Conservation (phyloP, 2,329 filamentous ascomycete genomes). For the Orbilia javanica region DNA sequence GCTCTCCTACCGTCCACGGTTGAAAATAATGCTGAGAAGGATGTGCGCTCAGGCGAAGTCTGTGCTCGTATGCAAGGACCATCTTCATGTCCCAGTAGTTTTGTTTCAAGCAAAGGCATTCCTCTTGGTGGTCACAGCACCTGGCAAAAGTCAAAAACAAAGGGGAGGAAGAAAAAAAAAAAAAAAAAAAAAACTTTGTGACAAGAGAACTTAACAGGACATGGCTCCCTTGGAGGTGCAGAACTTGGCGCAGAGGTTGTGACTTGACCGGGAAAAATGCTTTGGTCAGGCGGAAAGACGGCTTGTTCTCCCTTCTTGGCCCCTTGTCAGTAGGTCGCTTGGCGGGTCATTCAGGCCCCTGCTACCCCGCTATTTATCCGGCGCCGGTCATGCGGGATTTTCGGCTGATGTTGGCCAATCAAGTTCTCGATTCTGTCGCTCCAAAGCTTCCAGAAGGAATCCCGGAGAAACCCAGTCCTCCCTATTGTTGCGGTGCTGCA, state of each 20-base stretch:
- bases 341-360: slow-evolving; percentile 29
- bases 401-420: slow-evolving; percentile 56
- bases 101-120: slow-evolving; percentile 42
- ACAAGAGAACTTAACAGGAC: slow-evolving; percentile 16
- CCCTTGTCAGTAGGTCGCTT: slow-evolving; percentile 33
- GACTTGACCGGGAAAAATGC: slow-evolving; percentile 38
- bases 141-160: slow-evolving; percentile 52
- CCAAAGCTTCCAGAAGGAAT: slow-evolving; percentile 57
- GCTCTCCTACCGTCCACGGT: slow-evolving; percentile 27
- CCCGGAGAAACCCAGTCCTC: slow-evolving; percentile 50
- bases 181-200: slow-evolving; percentile 14
- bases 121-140: slow-evolving; percentile 39
- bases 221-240: slow-evolving; percentile 34
- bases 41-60: slow-evolving; percentile 54
- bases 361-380: slow-evolving; percentile 58
- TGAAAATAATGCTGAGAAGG: slow-evolving; percentile 10
- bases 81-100: slow-evolving; percentile 46
- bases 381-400: slow-evolving; percentile 58
- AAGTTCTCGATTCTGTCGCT: neutral
- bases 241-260: slow-evolving; percentile 35
- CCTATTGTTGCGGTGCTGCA: neutral
- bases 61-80: slow-evolving; percentile 58
- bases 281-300: slow-evolving; percentile 58
- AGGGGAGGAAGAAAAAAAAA: too few species aligned
- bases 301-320: slow-evolving; percentile 46